A percentile compares a stretch with the other conserved stretches of the same genome.
Conservation (phyloP, 2,329 filamentous ascomycete genomes). For the Alternaria consortialis region DNA sequence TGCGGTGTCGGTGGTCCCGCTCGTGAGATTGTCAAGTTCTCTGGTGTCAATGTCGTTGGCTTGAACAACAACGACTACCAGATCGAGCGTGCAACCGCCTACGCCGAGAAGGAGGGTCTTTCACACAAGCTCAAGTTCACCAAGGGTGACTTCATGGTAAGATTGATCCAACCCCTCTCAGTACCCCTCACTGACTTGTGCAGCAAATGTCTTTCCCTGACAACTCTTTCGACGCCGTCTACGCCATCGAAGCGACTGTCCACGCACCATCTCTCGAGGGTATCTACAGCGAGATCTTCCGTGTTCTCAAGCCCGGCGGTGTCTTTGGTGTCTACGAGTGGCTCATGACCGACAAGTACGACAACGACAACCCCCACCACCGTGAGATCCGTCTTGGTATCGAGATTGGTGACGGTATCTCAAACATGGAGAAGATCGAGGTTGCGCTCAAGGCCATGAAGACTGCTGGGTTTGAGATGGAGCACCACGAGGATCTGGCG, state of each 20-base stretch:
- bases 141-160: constrained; percentile 95
- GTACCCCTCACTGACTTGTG: constrained; percentile 14
- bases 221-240: constrained; percentile 92
- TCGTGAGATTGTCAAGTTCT: constrained; percentile 95
- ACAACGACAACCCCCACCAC: constrained; percentile 86
- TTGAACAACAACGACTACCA: constrained; percentile 99
- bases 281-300: constrained; percentile 94
- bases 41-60: constrained; percentile 85
- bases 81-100: constrained; percentile 88
- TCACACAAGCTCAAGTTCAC: constrained; percentile 82
- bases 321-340: constrained; percentile 98
- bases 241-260: constrained; percentile 96
- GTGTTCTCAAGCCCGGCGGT: constrained; percentile 94
- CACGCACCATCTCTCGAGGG: constrained; percentile 91
- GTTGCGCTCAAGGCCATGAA: constrained; percentile 86
- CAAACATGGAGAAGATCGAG: constrained; percentile 91
- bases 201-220: constrained; percentile 94
- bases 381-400: constrained; percentile 92
- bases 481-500: constrained; percentile 87
- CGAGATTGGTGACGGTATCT: constrained; percentile 94
- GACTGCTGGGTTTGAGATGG: constrained; percentile 83
- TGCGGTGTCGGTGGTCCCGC: constrained; percentile 97
- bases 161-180: constrained; percentile 12
- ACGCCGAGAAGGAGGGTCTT: constrained; percentile 83
- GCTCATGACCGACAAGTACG: constrained; percentile 97